Evolutionary conservation across 441 rosid species (phyloP), one percentile per base, ranked within the genome.

Genomic region (Iberis amara): DNA sequence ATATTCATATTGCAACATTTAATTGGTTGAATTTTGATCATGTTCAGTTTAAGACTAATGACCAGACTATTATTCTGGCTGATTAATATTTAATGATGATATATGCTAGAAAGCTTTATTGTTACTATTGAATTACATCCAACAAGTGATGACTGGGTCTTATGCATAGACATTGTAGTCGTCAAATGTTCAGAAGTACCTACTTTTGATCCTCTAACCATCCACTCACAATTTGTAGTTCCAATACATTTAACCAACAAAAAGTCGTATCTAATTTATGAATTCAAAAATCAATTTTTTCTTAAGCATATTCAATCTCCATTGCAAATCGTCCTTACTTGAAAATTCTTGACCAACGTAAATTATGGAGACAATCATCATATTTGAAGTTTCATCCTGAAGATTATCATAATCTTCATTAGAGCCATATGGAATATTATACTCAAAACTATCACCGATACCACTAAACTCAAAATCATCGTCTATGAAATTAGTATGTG

Each of bases 391-490:
- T 13, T 9, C 24, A 8, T 3, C 26, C 0, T 8, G 7, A 13
- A 2, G 12, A 47, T 13, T 38, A 4, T 47, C 24, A 5, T 28
- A 30, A 28, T 28, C 23, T 47, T 47, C 51, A 14, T 47, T 24
- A 8, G 39, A 47, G 14, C 26, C 52, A 47, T 30, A 10, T 4
- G 5, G 6, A 7, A 2, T 47, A 31, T 31, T 38, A 47, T 47
- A 47, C 11, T 47, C 24, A 31, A 30, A 47, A 31, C 38, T 47
- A 31, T 47, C 39, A 4, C 52, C 39, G 3, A 47, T 47, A 47
- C 52, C 52, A 31, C 38, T 47, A 47, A 30, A 47, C 11, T 30
- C 9, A 13, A 27, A 23, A 28, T 46, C 51, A 1, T 6, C 39
- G 12, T 10, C 4, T n/a, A 36, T 18, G 21, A 18, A 18, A 18